Conservation (phyloP, 805 yeast species). For the Schizosaccharomyces japonicus region DNA sequence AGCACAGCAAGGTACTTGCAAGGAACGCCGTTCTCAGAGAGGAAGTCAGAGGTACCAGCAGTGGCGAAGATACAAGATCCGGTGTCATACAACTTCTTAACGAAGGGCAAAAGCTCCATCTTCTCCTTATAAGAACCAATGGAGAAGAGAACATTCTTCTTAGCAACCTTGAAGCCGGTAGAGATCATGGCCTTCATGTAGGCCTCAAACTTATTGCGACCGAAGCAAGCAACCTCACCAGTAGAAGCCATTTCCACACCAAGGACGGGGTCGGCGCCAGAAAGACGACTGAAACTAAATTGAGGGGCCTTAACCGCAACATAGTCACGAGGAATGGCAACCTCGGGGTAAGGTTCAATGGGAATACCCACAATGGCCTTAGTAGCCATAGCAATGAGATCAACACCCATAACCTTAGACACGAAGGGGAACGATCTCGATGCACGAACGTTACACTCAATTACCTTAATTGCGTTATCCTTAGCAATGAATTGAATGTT, state of each 20-base stretch:
- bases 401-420: slow-evolving; percentile 82
- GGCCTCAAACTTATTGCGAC: slow-evolving; percentile 62
- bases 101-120: slow-evolving; percentile 73
- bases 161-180: slow-evolving; percentile 79
- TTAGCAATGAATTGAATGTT: slow-evolving; percentile 91
- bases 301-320: slow-evolving; percentile 97
- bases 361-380: slow-evolving; percentile 52
- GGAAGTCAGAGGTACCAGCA: slow-evolving; percentile 96
- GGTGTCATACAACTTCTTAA: slow-evolving; percentile 50
- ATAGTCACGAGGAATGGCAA: slow-evolving; percentile 65
- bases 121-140: slow-evolving; percentile 95
- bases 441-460: slow-evolving; percentile 96
- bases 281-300: slow-evolving; percentile 90
- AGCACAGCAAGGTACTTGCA: slow-evolving; percentile 85
- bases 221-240: slow-evolving; percentile 96
- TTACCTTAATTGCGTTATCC: slow-evolving; percentile 62
- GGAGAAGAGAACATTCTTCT: slow-evolving; percentile 69
- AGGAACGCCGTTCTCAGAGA: slow-evolving; percentile 81
- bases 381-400: slow-evolving; percentile 87
- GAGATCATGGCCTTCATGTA: slow-evolving; percentile 84
- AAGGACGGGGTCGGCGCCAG: slow-evolving; percentile 97
- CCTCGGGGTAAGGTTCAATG: slow-evolving; percentile 52
- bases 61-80: slow-evolving; percentile 90
- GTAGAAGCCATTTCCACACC: slow-evolving; percentile 99
- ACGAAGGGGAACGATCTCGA: slow-evolving; percentile 98